Evolutionary conservation across 805 yeast species (phyloP).

Genomic region (Wickerhamomyces mucosus): DNA sequence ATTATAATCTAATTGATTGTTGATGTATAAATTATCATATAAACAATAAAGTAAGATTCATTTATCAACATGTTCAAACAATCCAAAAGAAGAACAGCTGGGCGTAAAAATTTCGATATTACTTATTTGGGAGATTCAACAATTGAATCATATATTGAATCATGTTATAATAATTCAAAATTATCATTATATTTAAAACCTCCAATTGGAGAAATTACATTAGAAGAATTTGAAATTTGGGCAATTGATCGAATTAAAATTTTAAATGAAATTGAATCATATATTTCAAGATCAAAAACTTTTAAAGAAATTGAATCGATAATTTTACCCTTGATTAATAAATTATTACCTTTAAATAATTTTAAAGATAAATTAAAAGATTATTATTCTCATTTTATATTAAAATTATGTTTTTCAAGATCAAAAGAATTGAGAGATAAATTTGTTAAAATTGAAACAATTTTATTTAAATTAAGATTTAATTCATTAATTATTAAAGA

Average conservation of each 20-base stretch:
- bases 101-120: slow-evolving; percentile 55
- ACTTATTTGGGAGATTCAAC: slow-evolving; percentile 21
- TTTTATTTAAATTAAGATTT: slow-evolving; percentile 67
- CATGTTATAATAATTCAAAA: slow-evolving; percentile 42
- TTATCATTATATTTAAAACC: slow-evolving; percentile 69
- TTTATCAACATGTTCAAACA: slow-evolving; percentile 67
- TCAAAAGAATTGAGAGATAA: slow-evolving; percentile 73
- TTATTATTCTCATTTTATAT: slow-evolving; percentile 82
- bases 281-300: slow-evolving; percentile 52
- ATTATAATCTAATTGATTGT: too few relatives aligned
- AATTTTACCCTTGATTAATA: slow-evolving; percentile 56
- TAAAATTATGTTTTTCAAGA: slow-evolving; percentile 84
- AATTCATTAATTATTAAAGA: slow-evolving; percentile 52
- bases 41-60: too few relatives aligned
- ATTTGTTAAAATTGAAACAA: slow-evolving; percentile 68
- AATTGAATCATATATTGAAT: slow-evolving; percentile 26
- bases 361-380: slow-evolving; percentile 61
- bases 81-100: slow-evolving; percentile 63
- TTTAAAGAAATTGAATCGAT: slow-evolving; percentile 55
- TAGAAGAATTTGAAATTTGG: slow-evolving; percentile 92
- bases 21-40: too few relatives aligned
- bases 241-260: slow-evolving; percentile 86
- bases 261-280: slow-evolving; percentile 75
- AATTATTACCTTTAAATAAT: slow-evolving; percentile 53
- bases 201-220: slow-evolving; percentile 77